Evolutionary conservation across 345 rosid genomes (phyloP).

Genomic region (Triadica sebifera): DNA sequence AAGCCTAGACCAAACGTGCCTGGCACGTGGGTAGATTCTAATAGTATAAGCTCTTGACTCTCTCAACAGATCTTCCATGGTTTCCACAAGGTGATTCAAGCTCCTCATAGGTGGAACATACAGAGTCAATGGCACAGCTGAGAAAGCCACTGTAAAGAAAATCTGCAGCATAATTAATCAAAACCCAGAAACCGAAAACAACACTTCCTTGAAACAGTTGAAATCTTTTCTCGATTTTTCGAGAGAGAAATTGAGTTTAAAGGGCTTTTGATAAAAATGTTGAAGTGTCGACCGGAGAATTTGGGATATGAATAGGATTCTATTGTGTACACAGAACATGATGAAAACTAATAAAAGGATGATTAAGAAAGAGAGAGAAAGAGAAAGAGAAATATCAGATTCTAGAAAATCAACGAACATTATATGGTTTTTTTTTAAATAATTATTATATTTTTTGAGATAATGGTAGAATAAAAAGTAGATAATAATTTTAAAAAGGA

Average conservation of each 20-base stretch:
- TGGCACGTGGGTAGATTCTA: constrained; percentile 63
- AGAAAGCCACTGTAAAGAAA: constrained; percentile 80
- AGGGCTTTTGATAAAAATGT: background rate
- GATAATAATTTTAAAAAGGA: too few relatives aligned
- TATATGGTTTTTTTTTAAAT: too few relatives aligned
- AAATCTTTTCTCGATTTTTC: background rate
- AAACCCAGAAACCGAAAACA: background rate
- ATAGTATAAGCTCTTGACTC: constrained; percentile 58
- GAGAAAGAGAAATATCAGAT: too few relatives aligned
- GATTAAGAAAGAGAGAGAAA: background rate
- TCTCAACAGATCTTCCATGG: constrained; percentile 59
- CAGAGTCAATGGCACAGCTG: constrained; percentile 81
- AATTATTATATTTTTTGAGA: too few relatives aligned
- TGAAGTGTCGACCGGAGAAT: background rate
- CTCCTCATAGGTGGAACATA: constrained; percentile 82
- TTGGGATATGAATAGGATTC: too few relatives aligned
- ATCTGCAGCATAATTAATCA: constrained; percentile 51
- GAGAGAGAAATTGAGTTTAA: background rate
- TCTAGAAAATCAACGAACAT: too few relatives aligned
- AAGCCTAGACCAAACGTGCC: constrained; percentile 66
- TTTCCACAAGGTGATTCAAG: constrained; percentile 66
- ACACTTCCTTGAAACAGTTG: background rate
- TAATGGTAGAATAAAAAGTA: too few relatives aligned
- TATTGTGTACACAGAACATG: too few relatives aligned
- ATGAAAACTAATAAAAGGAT: too few relatives aligned